Base-by-base conservation (phyloP, 495 filamentous ascomycete genomes). In the Hypoxylon subgilvum region DNA sequence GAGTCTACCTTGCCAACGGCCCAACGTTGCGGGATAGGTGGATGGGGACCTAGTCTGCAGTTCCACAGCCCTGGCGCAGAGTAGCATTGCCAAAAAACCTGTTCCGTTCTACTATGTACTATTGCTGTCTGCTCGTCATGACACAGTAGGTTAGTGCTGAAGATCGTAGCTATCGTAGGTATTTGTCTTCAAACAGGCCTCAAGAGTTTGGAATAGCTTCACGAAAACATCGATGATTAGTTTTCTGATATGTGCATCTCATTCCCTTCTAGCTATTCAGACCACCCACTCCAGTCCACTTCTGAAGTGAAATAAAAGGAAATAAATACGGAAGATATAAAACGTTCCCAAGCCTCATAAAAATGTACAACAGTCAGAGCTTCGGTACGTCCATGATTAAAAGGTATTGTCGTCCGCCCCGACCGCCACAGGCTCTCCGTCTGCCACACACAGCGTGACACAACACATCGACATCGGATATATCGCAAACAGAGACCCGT, bases 401-500 rank as follows among this genome's bases (percentile, higher is more conserved):
- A 64, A 54, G 31, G 28, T 58, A 63, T 64, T 64, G 61, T 58
- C 54, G 32, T 58, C 36, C 61, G 43, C 44, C 39, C 54, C 54
- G 49, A 64, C 61, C 61, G 41, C 31, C 36, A 21, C 13, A 32
- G 61, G 30, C 53, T 54, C 49, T 53, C 50, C 54, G 49, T 50
- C 38, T 64, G 54, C 61, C 61, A 64, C 61, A 64, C 61, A 53
- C 61, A 58, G 61, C 61, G 54, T 64, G 61, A 41, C 60, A 58
- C 39, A 13, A 38, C 40, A 57, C 39, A 58, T 51, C 46, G 52
- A 51, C 49, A 41, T 43, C 46, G 44, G 39, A 32, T 16, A 50
- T 39, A 53, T 7, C 22, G 27, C 30, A 36, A 49, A 44, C 28
- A 44, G 43, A 63, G 53, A 58, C 53, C 61, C 61, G 14, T 64